Conservation (phyloP, 352 stramenopile genomes). For the Pythium angustatum region DNA sequence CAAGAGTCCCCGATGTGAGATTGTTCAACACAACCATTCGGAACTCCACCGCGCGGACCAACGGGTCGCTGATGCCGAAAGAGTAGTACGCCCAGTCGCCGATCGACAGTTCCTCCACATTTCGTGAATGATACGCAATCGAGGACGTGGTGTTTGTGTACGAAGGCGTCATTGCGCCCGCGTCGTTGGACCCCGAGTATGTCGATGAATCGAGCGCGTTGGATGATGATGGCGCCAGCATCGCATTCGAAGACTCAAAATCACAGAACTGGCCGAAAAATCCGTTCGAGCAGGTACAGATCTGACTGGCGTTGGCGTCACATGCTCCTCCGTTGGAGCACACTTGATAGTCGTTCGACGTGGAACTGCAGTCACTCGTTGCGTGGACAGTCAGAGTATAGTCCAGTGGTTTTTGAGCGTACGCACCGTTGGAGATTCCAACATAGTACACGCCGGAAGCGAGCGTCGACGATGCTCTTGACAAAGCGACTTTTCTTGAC, state of each 20-base stretch:
- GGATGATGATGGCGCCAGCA: conserved; percentile 21
- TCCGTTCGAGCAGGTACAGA: conserved; percentile 32
- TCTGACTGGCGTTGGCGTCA: conserved; percentile 42
- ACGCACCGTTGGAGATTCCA: conserved; percentile 71
- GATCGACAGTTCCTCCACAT: conserved; percentile 35
- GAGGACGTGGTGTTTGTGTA: conserved; percentile 4
- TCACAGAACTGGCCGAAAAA: conserved; percentile 53
- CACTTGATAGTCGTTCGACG: conserved; percentile 29
- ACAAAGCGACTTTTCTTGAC: conserved; percentile 58
- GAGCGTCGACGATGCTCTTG: conserved; percentile 58
- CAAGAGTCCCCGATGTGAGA: conserved; percentile 39
- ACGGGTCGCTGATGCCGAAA: conserved; percentile 57
- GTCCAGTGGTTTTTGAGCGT: conserved; percentile 46
- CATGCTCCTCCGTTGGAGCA: conserved; percentile 54
- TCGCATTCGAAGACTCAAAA: conserved; percentile 5
- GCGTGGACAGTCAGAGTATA: conserved; percentile 61
- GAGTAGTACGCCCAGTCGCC: conserved; percentile 65
- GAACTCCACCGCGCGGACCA: conserved; percentile 48
- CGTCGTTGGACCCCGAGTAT: neutral
- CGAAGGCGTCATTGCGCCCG: neutral
- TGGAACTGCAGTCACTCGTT: conserved; percentile 39
- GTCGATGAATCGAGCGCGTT: conserved; percentile 26
- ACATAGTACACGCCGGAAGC: conserved; percentile 78
- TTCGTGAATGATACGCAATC: conserved; percentile 17
- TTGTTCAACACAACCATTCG: conserved; percentile 49